Base-by-base conservation (phyloP, 306 rosid genomes). In the Casuarina cunninghamiana region DNA sequence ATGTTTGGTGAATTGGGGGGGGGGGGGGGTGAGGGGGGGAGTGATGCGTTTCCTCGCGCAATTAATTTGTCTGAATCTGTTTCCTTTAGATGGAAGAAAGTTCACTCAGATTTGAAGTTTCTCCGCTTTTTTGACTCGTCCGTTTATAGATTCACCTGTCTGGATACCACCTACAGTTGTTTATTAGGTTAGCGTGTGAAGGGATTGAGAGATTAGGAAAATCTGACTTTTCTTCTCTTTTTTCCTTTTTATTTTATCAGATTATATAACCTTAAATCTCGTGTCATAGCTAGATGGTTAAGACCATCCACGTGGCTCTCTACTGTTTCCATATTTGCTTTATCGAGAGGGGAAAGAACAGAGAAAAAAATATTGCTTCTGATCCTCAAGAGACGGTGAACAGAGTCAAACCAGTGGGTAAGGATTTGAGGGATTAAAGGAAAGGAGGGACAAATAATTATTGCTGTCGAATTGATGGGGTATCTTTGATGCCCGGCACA, bases 261-360 rank as follows among this genome's bases (percentile, higher is more conserved):
- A 57, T 57, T 57, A 57, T 19, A 2, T n/a, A 57, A n/a, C 38
- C 16, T 9, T 9, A 60, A 60, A 60, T 16, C 5, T 57, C 37
- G 21, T n/a, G 19, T 51, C 6, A 54, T 54, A 4, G 12, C 2
- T 3, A 2, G 1, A 3, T 49, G 16, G 11, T 51, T 12, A 51
- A 51, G 57, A 11, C 43, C 71, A 55, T 17, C 46, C 19, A 49
- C 51, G 17, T 58, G 6, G 72, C 55, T 58, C 72, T 79, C 84
- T 41, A 71, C 26, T 69, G 51, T 38, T 37, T 16, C 61, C n/a
- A 17, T 35, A 60, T 60, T 8, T 66, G 42, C 8, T 66, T 39
- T 41, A 11, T 10, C 15, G 26, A 7, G 32, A 7, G 2, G 3
- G 45, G 10, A 6, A 66, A 42, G 16, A 8, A 60, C 19, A 15